These are phyloP conservation scores for Erodium maritimum DNA, from an alignment of 345 rosid genomes.

Conservation along the genomic window DNA sequence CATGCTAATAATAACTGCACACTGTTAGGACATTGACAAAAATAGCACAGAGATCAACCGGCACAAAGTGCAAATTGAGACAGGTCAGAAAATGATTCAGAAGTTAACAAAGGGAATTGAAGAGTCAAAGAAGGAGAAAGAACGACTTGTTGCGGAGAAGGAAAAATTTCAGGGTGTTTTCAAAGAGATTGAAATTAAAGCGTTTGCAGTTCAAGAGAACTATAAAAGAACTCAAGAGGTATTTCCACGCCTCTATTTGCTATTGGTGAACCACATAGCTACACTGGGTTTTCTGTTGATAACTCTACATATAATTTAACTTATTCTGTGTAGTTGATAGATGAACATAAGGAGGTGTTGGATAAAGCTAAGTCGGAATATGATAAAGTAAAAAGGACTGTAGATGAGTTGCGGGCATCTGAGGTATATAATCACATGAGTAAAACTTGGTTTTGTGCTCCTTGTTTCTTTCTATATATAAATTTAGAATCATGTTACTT, in stretches of 20 bases:
- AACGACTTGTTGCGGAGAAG: slow-evolving; percentile 49
- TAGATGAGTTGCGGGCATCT: slow-evolving; percentile 75
- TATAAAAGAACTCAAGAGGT: slow-evolving; percentile 71
- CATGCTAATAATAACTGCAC: background rate
- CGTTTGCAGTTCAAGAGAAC: slow-evolving; percentile 76
- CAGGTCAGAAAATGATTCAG: slow-evolving; percentile 74
- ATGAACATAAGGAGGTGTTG: slow-evolving; percentile 64
- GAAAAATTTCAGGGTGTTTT: slow-evolving; percentile 51
- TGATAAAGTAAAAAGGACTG: slow-evolving; percentile 56
- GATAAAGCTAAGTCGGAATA: slow-evolving; percentile 49
- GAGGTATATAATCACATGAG: slow-evolving; percentile 47
- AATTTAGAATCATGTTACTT: slow-evolving; percentile 4
- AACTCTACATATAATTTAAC: slow-evolving; percentile 5
- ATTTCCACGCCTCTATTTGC: slow-evolving; percentile 1
- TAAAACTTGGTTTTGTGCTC: background rate
- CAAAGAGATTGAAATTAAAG: slow-evolving; percentile 67
- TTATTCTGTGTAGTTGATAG: slow-evolving; percentile 43
- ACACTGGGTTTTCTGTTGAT: slow-evolving; percentile 3
- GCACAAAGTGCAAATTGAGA: slow-evolving; percentile 80
- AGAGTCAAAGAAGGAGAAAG: slow-evolving; percentile 71
- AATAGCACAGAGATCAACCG: slow-evolving; percentile 76
- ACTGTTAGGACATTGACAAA: slow-evolving; percentile 69
- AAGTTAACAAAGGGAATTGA: slow-evolving; percentile 77
- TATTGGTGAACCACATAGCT: background rate
- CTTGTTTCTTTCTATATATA: slow-evolving; percentile 9